These are phyloP conservation scores for Lepidium aucheri DNA, from an alignment of 345 rosid genomes.

Conservation along the genomic window DNA sequence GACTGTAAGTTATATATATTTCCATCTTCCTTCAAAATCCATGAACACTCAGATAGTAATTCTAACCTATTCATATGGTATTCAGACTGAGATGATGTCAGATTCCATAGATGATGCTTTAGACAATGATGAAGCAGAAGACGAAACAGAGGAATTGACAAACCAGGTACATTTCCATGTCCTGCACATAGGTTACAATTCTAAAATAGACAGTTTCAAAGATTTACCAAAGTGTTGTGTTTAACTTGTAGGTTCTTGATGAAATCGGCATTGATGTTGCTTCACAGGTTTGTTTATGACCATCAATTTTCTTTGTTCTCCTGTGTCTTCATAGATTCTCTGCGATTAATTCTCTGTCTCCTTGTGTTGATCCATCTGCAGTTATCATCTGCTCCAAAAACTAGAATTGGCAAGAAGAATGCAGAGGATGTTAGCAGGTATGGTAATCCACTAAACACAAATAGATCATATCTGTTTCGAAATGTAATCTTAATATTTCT, in stretches of 20 bases:
- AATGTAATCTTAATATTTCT: too few relatives aligned
- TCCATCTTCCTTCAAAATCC: background rate
- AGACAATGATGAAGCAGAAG: constrained; percentile 93
- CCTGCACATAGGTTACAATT: background rate
- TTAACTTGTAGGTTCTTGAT: constrained; percentile 63
- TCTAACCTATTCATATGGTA: constrained; percentile 16
- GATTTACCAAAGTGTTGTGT: background rate
- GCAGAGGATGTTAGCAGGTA: too few relatives aligned
- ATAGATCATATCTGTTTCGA: too few relatives aligned
- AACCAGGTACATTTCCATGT: constrained; percentile 48
- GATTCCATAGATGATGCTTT: constrained; percentile 80
- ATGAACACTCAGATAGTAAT: constrained; percentile 2
- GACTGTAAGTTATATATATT: constrained; percentile 63
- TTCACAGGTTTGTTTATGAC: constrained; percentile 59
- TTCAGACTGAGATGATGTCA: constrained; percentile 95
- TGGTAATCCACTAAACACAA: too few relatives aligned
- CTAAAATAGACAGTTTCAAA: background rate
- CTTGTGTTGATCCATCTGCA: too few relatives aligned
- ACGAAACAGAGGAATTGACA: constrained; percentile 89
- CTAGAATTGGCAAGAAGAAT: too few relatives aligned
- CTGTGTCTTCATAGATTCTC: background rate
- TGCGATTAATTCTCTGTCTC: constrained; percentile 7
- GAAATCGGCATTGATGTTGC: constrained; percentile 95
- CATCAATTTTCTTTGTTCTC: background rate
- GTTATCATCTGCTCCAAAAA: too few relatives aligned